phyloP scores from a whole-genome alignment of 345 rosid species.

The Pistacia integerrima region DNA sequence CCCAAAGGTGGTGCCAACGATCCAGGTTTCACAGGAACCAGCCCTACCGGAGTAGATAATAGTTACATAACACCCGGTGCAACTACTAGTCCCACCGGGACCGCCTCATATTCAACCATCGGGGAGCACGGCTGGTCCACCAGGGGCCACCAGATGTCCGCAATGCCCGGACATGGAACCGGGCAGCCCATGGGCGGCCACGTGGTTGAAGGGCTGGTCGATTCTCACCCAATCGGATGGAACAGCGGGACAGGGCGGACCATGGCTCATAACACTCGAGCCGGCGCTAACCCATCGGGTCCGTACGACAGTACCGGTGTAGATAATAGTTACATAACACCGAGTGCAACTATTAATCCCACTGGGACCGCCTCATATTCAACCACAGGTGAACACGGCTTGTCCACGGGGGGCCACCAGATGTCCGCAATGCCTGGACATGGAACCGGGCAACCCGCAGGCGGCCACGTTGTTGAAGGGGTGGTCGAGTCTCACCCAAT shows the following conservation, averaged over 20 bases:
- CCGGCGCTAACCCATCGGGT: neutral
- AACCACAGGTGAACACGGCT: neutral
- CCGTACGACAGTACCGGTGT: conserved; percentile 6
- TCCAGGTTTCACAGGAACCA: neutral
- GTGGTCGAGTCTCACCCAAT: neutral
- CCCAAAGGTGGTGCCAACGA: neutral
- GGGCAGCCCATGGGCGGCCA: neutral
- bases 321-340: conserved; percentile 12
- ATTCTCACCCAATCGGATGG: neutral
- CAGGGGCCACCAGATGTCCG: conserved; percentile 1
- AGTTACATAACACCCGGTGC: conserved; percentile 22
- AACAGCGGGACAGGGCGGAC: neutral
- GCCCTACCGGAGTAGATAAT: conserved; percentile 13
- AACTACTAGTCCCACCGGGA: neutral
- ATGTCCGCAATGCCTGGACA: conserved; percentile 12
- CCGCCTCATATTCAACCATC: neutral
- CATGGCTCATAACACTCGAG: neutral
- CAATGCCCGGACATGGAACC: conserved; percentile 4
- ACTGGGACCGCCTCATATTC: neutral
- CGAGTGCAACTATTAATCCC: conserved; percentile 1
- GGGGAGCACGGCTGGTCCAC: neutral
- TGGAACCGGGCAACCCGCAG: neutral
- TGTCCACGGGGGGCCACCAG: neutral
- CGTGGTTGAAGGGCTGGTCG: neutral
- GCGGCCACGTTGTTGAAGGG: neutral